Conservation (phyloP, 1,139 yeast species). For the Geotrichum histeridarum region DNA sequence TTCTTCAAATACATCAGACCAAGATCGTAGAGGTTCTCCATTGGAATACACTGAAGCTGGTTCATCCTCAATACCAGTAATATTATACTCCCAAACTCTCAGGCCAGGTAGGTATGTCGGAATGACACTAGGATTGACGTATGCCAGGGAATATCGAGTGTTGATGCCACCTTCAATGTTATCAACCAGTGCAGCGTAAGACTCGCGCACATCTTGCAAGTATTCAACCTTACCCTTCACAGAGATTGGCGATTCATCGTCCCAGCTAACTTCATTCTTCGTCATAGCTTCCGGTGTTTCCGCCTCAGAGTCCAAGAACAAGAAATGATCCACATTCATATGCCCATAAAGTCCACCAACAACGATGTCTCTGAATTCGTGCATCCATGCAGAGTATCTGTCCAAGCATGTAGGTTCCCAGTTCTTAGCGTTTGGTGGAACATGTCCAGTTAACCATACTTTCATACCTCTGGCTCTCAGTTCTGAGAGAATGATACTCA, state of each 20-base stretch:
- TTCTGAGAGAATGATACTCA: slow-evolving; percentile 68
- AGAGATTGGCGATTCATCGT: slow-evolving; percentile 14
- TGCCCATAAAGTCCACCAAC: slow-evolving; percentile 83
- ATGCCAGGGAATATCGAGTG: slow-evolving; percentile 65
- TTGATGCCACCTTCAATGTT: slow-evolving; percentile 25
- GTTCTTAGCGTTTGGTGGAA: slow-evolving; percentile 78
- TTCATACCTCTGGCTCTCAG: slow-evolving; percentile 70
- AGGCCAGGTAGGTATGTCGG: slow-evolving; percentile 83
- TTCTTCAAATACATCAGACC: slow-evolving; percentile 53
- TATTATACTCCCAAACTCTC: slow-evolving; percentile 81
- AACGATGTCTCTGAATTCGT: slow-evolving; percentile 76
- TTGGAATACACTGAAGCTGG: slow-evolving; percentile 18
- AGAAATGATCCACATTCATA: slow-evolving; percentile 82
- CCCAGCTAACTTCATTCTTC: slow-evolving; percentile 19
- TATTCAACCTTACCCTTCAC: slow-evolving; percentile 20
- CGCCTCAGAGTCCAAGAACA: slow-evolving; percentile 59
- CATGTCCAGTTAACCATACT: slow-evolving; percentile 85
- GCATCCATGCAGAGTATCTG: slow-evolving; percentile 69
- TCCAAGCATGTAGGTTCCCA: slow-evolving; percentile 66
- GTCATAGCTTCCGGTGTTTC: background rate
- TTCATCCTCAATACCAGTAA: slow-evolving; percentile 45
- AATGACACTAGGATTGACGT: slow-evolving; percentile 68
- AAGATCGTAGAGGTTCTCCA: slow-evolving; percentile 29
- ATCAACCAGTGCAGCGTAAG: slow-evolving; percentile 15
- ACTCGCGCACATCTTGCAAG: slow-evolving; percentile 20